Base-by-base conservation (phyloP, 2,329 filamentous ascomycete species). In the Dactylellina haptotyla region DNA sequence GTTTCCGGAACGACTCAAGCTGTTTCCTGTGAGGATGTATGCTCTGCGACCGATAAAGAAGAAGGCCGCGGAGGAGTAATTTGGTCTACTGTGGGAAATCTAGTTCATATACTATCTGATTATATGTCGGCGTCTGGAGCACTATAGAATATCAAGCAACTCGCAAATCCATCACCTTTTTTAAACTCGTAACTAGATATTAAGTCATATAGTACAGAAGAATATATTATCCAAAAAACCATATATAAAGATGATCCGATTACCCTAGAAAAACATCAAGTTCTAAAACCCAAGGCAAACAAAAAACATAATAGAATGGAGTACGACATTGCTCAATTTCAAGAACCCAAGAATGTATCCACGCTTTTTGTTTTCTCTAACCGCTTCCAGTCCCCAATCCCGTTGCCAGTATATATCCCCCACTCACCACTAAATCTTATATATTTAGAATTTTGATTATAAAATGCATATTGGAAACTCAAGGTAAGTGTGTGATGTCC, bases 11-110 rank as follows among this genome's bases (percentile, higher is more conserved):
- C 81, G 79, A 6, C 80, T 85, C 28, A 84, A 85, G 45, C 80
- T 96, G 30, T 88, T 89, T 76, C 90, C 91, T 0, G 89, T 97
- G 16, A 86, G 87, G 77, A 90, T 89, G 80, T 97, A 93, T 81
- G 93, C 91, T 1, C 81, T 96, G 77, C 87, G 86, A 77, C 87
- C 88, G 14, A 28, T 45, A 16, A 23, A 34, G 46, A 18, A 10
- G 8, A 10, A 41, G 10, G 23, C 18, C 2, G 57, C 9, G 3
- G 43, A 25, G 8, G 43, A 46, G 18, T 34, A 6, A 6, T 34
- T 34, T 34, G 32, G 14, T 34, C 6, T 34, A 34, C 14, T 6
- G 32, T 6, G 32, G 6, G 6, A 14, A 34, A 6, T 34, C 6
- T 34, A 34, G 32, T 34, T 6, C 32, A 34, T 34, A n/a, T n/a